Conservation (phyloP, 106 monocot species). For the Narthecium ossifragum region DNA sequence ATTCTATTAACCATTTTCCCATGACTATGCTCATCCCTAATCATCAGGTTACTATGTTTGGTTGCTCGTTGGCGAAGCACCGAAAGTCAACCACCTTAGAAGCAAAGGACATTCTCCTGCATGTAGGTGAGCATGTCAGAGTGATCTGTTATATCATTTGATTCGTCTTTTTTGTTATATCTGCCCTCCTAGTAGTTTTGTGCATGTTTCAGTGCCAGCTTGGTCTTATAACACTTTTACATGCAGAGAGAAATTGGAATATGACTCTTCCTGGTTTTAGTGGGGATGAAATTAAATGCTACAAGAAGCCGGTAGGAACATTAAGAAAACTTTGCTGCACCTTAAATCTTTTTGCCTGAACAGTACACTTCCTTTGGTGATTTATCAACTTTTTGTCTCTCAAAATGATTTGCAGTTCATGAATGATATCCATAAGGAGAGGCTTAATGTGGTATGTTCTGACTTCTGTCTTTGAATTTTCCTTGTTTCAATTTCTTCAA, state of each 20-base stretch:
- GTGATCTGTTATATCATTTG: not conserved
- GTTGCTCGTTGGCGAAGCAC: constrained; percentile 94
- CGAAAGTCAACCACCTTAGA: constrained; percentile 77
- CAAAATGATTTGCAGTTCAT: constrained; percentile 33
- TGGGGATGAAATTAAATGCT: constrained; percentile 91
- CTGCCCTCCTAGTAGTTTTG: not conserved
- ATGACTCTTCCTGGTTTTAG: constrained; percentile 84
- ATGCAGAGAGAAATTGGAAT: constrained; percentile 92
- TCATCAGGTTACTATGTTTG: constrained; percentile 66
- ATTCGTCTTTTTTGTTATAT: not conserved
- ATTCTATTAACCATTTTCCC: too few relatives aligned
- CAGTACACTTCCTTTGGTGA: not conserved
- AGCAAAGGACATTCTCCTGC: constrained; percentile 89
- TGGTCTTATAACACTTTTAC: constrained; percentile 1
- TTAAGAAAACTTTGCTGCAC: not conserved
- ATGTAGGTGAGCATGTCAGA: constrained; percentile 58
- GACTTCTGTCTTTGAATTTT: not conserved
- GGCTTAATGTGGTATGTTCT: constrained; percentile 70
- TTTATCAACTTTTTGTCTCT: constrained; percentile 16
- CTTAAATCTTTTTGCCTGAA: not conserved
- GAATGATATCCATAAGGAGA: constrained; percentile 94
- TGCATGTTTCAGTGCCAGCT: not conserved
- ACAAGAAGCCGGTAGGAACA: constrained; percentile 72
- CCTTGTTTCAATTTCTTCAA: not conserved
- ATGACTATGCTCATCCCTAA: not conserved